Conservation (phyloP, 768 basidiomycete species). For the Tylopilus balloui region DNA sequence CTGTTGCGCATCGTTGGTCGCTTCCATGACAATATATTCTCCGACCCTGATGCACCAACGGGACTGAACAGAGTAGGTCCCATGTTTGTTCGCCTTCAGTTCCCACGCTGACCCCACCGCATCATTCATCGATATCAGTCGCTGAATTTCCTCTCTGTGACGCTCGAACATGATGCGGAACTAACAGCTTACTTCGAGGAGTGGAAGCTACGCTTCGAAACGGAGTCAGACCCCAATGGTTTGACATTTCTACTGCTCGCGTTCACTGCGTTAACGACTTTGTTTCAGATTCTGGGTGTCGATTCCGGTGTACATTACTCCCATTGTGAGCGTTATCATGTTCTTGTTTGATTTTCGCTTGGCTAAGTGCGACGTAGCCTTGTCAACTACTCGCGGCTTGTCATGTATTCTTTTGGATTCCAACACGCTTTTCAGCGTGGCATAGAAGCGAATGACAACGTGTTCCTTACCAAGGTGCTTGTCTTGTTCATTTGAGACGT, state of each 20-base stretch:
- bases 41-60: constrained; percentile 59
- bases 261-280: neutral
- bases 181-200: constrained; percentile 60
- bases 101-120: constrained; percentile 4
- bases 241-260: neutral
- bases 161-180: constrained; percentile 53
- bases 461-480: constrained; percentile 64
- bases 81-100: neutral
- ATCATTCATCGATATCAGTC: constrained; percentile 34
- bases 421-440: constrained; percentile 77
- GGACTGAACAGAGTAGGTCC: constrained; percentile 63
- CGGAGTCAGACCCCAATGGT: constrained; percentile 60
- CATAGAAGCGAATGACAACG: constrained; percentile 52
- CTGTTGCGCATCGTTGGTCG: constrained; percentile 65
- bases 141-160: constrained; percentile 64
- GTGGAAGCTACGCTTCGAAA: constrained; percentile 55
- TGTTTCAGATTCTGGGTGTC: constrained; percentile 48
- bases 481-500: neutral
- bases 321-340: constrained; percentile 57
- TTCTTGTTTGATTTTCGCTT: neutral
- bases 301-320: constrained; percentile 60
- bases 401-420: constrained; percentile 85
- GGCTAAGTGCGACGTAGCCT: constrained; percentile 41
- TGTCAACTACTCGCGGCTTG: constrained; percentile 71
- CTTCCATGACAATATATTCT: constrained; percentile 77